Base-by-base conservation (phyloP, 257 asterid species). In the Ballota nigra region DNA sequence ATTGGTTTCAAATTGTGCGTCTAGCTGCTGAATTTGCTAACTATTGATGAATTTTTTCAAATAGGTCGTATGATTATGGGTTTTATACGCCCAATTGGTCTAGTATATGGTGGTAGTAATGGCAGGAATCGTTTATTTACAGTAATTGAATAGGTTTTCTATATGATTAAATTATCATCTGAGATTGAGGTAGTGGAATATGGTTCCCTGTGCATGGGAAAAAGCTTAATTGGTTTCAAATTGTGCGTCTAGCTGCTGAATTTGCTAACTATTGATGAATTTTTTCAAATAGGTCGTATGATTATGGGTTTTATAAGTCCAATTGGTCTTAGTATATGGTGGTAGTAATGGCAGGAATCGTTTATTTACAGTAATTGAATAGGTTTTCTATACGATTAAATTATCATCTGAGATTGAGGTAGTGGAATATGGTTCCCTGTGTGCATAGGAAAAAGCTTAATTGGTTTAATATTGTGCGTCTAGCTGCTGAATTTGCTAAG, bases 81-180 rank as follows among this genome's bases (percentile, higher is more conserved):
- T n/a, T n/a, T n/a, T n/a, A n/a, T n/a, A n/a, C n/a, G n/a, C n/a
- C n/a, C n/a, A n/a, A n/a, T n/a, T n/a, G n/a, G n/a, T n/a, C n/a
- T n/a, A n/a, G n/a, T n/a, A n/a, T n/a, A n/a, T n/a, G n/a, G n/a
- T n/a, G n/a, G n/a, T n/a, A n/a, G n/a, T n/a, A n/a, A n/a, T n/a
- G n/a, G n/a, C n/a, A n/a, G n/a, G n/a, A n/a, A n/a, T n/a, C n/a
- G n/a, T n/a, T n/a, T n/a, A n/a, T n/a, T n/a, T n/a, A n/a, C n/a
- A n/a, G n/a, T n/a, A n/a, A n/a, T n/a, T n/a, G n/a, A n/a, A n/a
- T n/a, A n/a, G n/a, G n/a, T 36, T 41, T 28, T 23, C 33, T 52
- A 55, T 70, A 66, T 52, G 72, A 49, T 36, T 29, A 57, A 11
- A 51, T 63, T 60, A 69, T 31, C 41, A 28, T 66, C 70, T 62